A percentile compares a stretch with the other conserved stretches of the same genome.
Evolutionary conservation across 2,329 filamentous ascomycete species (phyloP).

Genomic region (Aspergillus jensenii): DNA sequence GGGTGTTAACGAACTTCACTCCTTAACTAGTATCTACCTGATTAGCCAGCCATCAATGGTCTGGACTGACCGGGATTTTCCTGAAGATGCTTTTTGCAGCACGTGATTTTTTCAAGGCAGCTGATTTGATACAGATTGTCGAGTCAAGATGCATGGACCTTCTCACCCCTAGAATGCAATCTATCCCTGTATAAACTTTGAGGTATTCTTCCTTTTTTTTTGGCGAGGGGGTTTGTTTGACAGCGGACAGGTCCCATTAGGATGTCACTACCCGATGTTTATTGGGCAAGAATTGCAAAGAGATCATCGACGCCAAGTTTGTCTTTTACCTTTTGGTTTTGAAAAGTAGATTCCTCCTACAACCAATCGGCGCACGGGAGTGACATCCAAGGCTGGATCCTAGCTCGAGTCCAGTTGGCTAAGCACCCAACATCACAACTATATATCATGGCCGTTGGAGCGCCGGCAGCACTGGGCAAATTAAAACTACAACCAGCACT

Average conservation of each 20-base stretch:
- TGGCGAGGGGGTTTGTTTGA: not conserved
- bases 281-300: not conserved
- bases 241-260: not conserved
- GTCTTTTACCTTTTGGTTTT: not conserved
- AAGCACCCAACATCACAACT: not conserved
- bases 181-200: not conserved
- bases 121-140: not conserved
- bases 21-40: conserved; percentile 1
- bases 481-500: not conserved
- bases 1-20: not conserved
- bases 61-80: not conserved
- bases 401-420: not conserved
- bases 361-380: not conserved
- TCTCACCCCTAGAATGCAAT: not conserved
- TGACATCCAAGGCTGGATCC: not conserved
- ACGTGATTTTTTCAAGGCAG: not conserved
- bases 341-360: not conserved
- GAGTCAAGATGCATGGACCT: conserved; percentile 1
- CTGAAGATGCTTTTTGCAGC: not conserved
- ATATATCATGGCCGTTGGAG: not conserved
- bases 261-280: not conserved
- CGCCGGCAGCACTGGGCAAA: not conserved
- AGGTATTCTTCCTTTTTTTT: not conserved
- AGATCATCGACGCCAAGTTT: not conserved
- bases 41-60: not conserved